Evolutionary conservation across 495 filamentous ascomycete species (phyloP).

Genomic region (Hypoxylon lenormandii): DNA sequence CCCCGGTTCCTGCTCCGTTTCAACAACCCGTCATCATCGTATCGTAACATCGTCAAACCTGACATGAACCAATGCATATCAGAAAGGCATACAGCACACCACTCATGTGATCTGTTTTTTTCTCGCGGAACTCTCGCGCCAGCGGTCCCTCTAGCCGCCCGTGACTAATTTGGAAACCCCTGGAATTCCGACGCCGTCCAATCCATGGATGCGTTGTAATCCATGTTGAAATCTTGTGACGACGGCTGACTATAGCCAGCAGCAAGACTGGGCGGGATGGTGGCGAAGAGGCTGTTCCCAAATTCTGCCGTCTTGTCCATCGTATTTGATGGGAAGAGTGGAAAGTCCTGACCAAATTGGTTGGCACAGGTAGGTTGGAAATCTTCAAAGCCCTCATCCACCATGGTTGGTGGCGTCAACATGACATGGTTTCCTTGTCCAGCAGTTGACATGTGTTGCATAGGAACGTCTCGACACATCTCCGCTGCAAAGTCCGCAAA

Average conservation of each 20-base stretch:
- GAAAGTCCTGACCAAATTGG: constrained; percentile 60
- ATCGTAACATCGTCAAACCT: constrained; percentile 46
- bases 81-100: constrained; percentile 18
- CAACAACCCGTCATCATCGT: constrained; percentile 43
- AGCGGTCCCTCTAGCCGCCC: neutral
- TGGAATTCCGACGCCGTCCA: constrained; percentile 57
- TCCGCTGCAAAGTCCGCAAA: constrained; percentile 49
- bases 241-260: constrained; percentile 57
- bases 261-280: constrained; percentile 54
- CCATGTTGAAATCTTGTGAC: constrained; percentile 58
- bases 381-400: constrained; percentile 66
- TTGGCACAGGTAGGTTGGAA: constrained; percentile 49
- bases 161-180: constrained; percentile 41
- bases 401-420: constrained; percentile 69
- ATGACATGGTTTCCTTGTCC: constrained; percentile 74
- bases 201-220: constrained; percentile 49
- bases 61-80: constrained; percentile 5
- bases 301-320: constrained; percentile 45
- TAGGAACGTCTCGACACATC: constrained; percentile 54
- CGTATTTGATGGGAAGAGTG: constrained; percentile 56
- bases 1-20: constrained; percentile 23
- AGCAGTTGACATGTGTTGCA: constrained; percentile 69
- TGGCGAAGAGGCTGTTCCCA: constrained; percentile 52
- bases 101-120: neutral
- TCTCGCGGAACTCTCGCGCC: constrained; percentile 30